Evolutionary conservation across 2,329 filamentous ascomycete species (phyloP).

Genomic region (Aureobasidium sp.): DNA sequence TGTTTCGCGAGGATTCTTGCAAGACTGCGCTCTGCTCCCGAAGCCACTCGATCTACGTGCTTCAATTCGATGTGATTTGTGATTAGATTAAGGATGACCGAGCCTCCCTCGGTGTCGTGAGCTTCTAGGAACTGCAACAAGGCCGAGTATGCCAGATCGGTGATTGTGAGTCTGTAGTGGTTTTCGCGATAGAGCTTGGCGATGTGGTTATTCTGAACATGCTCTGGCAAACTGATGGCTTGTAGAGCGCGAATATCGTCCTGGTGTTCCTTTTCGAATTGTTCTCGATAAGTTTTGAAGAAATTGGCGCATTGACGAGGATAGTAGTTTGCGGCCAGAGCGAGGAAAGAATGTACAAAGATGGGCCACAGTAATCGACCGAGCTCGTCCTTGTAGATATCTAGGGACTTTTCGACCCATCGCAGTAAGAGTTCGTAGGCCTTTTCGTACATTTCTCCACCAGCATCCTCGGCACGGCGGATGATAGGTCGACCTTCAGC

Average conservation of each 20-base stretch:
- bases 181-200: conserved; percentile 75
- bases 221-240: conserved; percentile 65
- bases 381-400: conserved; percentile 92
- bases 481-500: conserved; percentile 70
- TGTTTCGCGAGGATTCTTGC: conserved; percentile 50
- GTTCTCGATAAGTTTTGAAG: conserved; percentile 57
- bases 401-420: conserved; percentile 87
- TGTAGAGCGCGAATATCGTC: conserved; percentile 74
- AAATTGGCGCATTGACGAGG: conserved; percentile 65
- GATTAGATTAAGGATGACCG: conserved; percentile 67
- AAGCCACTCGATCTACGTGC: conserved; percentile 47
- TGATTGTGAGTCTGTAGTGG: conserved; percentile 87
- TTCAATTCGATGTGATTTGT: conserved; percentile 51
- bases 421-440: conserved; percentile 47
- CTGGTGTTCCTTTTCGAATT: conserved; percentile 67
- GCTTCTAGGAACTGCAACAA: conserved; percentile 83
- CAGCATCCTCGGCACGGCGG: conserved; percentile 53
- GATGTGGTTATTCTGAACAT: conserved; percentile 67
- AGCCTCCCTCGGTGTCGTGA: conserved; percentile 73
- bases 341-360: conserved; percentile 87
- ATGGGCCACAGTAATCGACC: conserved; percentile 83
- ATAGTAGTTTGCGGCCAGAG: conserved; percentile 65
- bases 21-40: conserved; percentile 51
- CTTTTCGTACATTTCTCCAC: conserved; percentile 67
- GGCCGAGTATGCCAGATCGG: conserved; percentile 70